phyloP scores from a whole-genome alignment of 192 early-diverging fungal species.

The Backusella westeae region DNA sequence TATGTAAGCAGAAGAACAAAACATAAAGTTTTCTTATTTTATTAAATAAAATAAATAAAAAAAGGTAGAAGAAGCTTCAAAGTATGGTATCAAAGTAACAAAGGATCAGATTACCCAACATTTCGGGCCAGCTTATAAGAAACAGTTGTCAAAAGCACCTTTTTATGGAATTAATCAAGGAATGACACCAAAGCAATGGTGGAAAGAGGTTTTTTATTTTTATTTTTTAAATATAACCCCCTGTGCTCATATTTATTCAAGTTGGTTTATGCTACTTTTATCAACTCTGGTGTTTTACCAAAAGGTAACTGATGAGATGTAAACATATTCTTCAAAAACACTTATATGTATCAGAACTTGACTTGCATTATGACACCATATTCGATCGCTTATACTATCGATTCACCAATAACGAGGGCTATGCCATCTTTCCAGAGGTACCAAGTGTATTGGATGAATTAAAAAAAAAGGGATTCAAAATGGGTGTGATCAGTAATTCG shows the following conservation, averaged over 20 bases:
- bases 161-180: conserved; percentile 47
- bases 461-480: conserved; percentile 39
- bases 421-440: conserved; percentile 55
- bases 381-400: conserved; percentile 40
- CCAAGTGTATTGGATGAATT: conserved; percentile 43
- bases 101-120: conserved; percentile 26
- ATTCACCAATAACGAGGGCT: conserved; percentile 48
- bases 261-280: conserved; percentile 50
- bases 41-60: neutral
- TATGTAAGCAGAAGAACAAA: conserved; percentile 25
- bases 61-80: conserved; percentile 38
- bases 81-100: conserved; percentile 42
- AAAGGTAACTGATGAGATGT: conserved; percentile 18
- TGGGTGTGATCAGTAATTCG: conserved; percentile 63
- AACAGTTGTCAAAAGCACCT: conserved; percentile 40
- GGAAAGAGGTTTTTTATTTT: conserved; percentile 42
- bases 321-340: neutral
- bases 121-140: conserved; percentile 41
- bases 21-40: neutral
- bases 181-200: conserved; percentile 54
- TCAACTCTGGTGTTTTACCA: conserved; percentile 31
- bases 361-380: conserved; percentile 15
- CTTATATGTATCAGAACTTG: conserved; percentile 15
- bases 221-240: neutral
- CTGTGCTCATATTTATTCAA: neutral